These are phyloP conservation scores for Cladosporium colombiae DNA, from an alignment of 2,329 filamentous ascomycete genomes.

Conservation along the genomic window DNA sequence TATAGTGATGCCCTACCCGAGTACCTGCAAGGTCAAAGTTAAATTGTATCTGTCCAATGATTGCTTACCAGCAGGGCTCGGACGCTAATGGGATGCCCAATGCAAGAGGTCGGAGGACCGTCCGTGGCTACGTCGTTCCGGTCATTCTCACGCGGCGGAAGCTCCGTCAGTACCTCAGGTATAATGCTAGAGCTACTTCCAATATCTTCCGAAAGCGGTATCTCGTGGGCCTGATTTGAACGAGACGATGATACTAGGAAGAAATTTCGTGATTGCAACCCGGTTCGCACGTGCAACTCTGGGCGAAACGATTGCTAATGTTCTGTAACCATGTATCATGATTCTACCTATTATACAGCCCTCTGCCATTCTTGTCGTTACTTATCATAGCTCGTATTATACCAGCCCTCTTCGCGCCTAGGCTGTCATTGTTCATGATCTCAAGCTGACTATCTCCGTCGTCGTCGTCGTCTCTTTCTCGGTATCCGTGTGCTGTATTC, in stretches of 20 bases:
- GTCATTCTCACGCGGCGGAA: neutral
- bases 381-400: neutral
- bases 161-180: too few relatives aligned
- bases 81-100: neutral
- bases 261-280: too few relatives aligned
- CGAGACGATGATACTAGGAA: too few relatives aligned
- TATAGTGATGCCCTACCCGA: neutral
- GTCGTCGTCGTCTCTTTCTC: neutral
- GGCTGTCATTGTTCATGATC: conserved; percentile 5
- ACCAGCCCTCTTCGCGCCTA: neutral
- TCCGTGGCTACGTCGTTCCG: neutral
- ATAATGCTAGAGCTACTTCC: neutral
- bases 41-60: neutral
- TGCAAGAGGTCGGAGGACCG: neutral
- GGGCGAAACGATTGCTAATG: neutral
- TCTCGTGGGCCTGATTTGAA: too few relatives aligned
- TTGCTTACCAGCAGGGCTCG: neutral
- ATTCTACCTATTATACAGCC: neutral
- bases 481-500: neutral
- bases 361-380: neutral
- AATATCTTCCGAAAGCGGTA: too few relatives aligned
- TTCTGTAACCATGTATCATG: neutral
- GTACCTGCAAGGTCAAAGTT: neutral
- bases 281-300: too few relatives aligned
- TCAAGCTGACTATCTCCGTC: neutral